Base-by-base conservation (phyloP, 2,329 filamentous ascomycete species). In the Colletotrichum sp. region DNA sequence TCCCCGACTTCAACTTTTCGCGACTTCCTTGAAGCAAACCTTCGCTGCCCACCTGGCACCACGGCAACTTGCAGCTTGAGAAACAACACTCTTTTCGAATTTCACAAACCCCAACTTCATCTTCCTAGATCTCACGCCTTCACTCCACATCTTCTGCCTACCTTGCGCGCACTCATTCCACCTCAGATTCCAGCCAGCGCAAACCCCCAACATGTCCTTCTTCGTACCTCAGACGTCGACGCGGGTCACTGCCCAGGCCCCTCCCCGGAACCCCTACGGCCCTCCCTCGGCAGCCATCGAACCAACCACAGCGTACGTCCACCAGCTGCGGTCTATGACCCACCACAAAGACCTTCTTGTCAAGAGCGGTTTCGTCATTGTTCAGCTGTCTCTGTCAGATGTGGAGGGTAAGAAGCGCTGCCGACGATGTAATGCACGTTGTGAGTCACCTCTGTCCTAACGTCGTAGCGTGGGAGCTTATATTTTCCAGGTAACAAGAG, bases 371-470 rank as follows among this genome's bases (percentile, higher is more conserved):
- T 83, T 81, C 57, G 68, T 81, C 21, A 38, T 82, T 12, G 47
- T 62, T 3, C 79, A 79, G 62, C 76, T 82, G 8, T 76, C 78
- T 5, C 24, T 43, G 21, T 61, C 69, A 1, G 81, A 83, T 15
- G 65, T 83, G 5, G 75, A 81, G 8, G 78, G 76, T n/a, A 83
- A 83, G 76, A 78, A 76, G 58, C 78, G 81, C 24, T 83, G 82
- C 72, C 68, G 61, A 24, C 74, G 71, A 27, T 83, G 82, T 68
- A 66, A 64, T 47, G 78, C 79, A 59, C 73, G 66, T 38, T 68
- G 66, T 71, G n/a, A 61, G 72, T 18, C 21, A 16, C 24, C 8
- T 27, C 27, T 31, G 18, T 7, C 18, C 29, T 16, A 43, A 11
- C 36, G 36, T 43, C 16, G 36, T 43, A 18, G 8, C 5, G 18